Evolutionary conservation across 306 rosid species (phyloP).

Genomic region (Dalbergia cultrata): DNA sequence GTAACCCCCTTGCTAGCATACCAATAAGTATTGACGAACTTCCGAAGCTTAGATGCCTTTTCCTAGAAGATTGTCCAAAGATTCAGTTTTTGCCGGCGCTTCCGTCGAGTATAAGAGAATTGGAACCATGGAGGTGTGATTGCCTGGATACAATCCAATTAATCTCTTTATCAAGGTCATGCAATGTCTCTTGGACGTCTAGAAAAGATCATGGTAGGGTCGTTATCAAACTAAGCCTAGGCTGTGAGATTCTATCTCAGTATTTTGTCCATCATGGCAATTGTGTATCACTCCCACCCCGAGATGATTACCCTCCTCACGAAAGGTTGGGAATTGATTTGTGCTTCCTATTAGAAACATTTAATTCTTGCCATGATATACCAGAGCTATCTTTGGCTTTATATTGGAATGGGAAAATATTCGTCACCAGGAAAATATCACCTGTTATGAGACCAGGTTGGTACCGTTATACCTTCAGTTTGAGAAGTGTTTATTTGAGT

Average conservation of each 20-base stretch:
- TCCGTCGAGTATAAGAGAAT: slow-evolving; percentile 1
- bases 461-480: neutral
- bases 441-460: neutral
- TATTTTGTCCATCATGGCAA: slow-evolving; percentile 30
- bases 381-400: neutral
- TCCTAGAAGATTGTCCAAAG: neutral
- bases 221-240: neutral
- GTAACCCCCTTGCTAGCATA: slow-evolving; percentile 31
- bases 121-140: slow-evolving; percentile 22
- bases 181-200: neutral
- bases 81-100: slow-evolving; percentile 29
- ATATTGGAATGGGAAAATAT: neutral
- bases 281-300: neutral
- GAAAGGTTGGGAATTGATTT: slow-evolving; percentile 39
- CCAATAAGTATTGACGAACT: slow-evolving; percentile 27
- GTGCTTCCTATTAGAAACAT: slow-evolving; percentile 30
- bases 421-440: neutral
- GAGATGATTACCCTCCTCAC: neutral
- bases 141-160: slow-evolving; percentile 12
- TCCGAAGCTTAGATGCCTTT: neutral
- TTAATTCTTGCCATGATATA: too few relatives aligned
- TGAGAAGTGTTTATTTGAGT: neutral
- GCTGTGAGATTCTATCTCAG: neutral
- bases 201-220: neutral
- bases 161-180: neutral